A percentile compares a stretch with the other conserved stretches of the same genome.
phyloP scores from a whole-genome alignment of 208 protist genomes.

The Trypanosoma grayi region DNA sequence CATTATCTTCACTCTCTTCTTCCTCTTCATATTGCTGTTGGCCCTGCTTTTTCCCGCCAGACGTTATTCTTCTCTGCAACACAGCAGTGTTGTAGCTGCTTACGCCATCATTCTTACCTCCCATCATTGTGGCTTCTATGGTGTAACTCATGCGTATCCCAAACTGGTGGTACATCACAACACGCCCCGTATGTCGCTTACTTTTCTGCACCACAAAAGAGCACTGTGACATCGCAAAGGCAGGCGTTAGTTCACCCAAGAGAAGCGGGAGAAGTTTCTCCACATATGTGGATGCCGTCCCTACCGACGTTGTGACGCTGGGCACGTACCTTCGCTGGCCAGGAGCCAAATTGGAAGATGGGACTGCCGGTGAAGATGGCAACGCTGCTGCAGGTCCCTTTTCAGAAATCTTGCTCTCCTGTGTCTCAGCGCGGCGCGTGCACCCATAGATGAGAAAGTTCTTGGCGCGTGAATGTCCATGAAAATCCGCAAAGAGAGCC shows the following conservation, averaged over 20 bases:
- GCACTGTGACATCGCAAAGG: constrained; percentile 72
- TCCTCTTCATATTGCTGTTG: not conserved
- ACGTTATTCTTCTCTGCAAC: not conserved
- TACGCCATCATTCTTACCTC: constrained; percentile 34
- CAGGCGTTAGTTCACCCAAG: constrained; percentile 46
- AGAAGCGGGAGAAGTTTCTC: constrained; percentile 81
- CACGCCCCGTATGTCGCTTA: constrained; percentile 86
- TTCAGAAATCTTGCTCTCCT: constrained; percentile 2
- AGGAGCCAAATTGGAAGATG: not conserved
- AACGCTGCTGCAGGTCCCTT: not conserved
- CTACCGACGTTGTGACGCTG: not conserved
- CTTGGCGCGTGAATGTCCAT: constrained; percentile 94
- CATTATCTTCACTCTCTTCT: constrained; percentile 2
- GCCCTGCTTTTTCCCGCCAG: constrained; percentile 11
- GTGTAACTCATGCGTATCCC: constrained; percentile 93
- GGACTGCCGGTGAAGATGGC: not conserved
- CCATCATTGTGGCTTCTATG: constrained; percentile 93
- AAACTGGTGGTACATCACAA: constrained; percentile 91
- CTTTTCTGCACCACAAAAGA: constrained; percentile 87
- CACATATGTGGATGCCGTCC: constrained; percentile 13
- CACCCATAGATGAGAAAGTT: constrained; percentile 97
- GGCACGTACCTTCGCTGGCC: not conserved
- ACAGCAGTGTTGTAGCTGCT: not conserved
- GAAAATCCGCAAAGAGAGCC: constrained; percentile 91
- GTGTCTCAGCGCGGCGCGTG: constrained; percentile 22